A percentile compares a stretch with the other conserved stretches of the same genome.
Conservation (phyloP, 208 protist genomes). For the Tetramitus jugosus region DNA sequence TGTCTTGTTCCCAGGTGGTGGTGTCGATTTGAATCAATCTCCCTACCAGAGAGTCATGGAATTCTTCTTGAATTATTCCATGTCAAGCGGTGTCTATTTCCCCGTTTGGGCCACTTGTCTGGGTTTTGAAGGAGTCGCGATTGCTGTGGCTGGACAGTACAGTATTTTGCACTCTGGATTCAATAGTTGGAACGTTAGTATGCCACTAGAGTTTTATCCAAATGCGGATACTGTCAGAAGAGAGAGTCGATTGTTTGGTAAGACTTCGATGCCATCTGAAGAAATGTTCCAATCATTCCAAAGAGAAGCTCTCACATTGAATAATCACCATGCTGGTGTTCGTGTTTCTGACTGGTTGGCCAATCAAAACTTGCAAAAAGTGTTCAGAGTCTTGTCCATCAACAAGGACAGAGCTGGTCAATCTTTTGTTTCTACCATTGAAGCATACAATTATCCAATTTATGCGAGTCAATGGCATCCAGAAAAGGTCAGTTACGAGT, state of each 20-base stretch:
- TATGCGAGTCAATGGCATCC: slow-evolving; percentile 47
- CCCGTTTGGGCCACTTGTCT: slow-evolving; percentile 50
- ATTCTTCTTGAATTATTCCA: not conserved
- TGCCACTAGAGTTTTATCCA: slow-evolving; percentile 26
- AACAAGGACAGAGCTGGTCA: slow-evolving; percentile 41
- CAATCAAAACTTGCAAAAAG: slow-evolving; percentile 6
- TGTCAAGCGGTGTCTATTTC: slow-evolving; percentile 36
- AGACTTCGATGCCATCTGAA: not conserved
- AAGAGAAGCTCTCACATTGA: slow-evolving; percentile 18
- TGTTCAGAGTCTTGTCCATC: slow-evolving; percentile 39
- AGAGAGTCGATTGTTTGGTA: not conserved
- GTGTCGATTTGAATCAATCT: not conserved
- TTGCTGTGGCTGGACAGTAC: too few species aligned
- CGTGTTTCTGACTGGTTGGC: slow-evolving; percentile 13
- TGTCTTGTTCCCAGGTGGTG: not conserved
- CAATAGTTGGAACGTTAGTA: slow-evolving; percentile 25
- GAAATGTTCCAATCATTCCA: not conserved
- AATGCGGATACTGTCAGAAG: slow-evolving; percentile 27
- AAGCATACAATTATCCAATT: slow-evolving; percentile 41
- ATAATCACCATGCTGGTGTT: slow-evolving; percentile 29
- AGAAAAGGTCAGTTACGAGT: slow-evolving; percentile 44
- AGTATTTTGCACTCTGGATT: slow-evolving; percentile 26
- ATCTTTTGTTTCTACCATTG: slow-evolving; percentile 42
- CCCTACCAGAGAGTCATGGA: not conserved
- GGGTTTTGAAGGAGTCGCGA: slow-evolving; percentile 51